These are phyloP conservation scores for Pterocarpus santalinus DNA, from an alignment of 306 rosid species.

Conservation along the genomic window DNA sequence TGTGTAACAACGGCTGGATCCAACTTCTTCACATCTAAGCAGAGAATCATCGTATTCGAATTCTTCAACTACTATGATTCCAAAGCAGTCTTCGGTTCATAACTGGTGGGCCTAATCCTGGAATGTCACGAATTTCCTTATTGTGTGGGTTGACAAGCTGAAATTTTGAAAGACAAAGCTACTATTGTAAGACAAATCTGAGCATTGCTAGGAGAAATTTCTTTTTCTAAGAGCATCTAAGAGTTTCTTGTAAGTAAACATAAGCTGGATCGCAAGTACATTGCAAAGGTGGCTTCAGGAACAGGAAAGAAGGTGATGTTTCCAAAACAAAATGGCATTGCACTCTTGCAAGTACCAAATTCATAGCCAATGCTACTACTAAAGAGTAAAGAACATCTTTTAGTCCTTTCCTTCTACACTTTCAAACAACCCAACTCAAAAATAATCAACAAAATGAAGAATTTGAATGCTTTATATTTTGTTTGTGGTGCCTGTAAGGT, in stretches of 20 bases:
- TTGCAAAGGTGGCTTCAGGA: no score
- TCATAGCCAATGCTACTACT: no score
- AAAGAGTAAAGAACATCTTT: no score
- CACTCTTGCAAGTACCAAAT: no score
- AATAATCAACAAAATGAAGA: not conserved
- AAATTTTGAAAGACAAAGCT: slow-evolving; percentile 26
- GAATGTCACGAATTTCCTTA: slow-evolving; percentile 85
- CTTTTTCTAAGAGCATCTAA: no score
- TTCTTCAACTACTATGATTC: slow-evolving; percentile 48
- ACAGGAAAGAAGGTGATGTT: no score
- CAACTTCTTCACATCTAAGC: slow-evolving; percentile 18
- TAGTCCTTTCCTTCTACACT: no score
- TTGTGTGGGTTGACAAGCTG: slow-evolving; percentile 86
- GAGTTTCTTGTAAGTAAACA: no score
- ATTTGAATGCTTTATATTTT: no score
- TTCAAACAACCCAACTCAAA: no score
- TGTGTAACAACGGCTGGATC: slow-evolving; percentile 11
- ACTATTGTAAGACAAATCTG: slow-evolving; percentile 17
- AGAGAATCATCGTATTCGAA: not conserved
- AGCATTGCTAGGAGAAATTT: not conserved
- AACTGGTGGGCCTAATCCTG: slow-evolving; percentile 96
- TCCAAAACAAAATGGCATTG: no score
- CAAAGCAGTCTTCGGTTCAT: slow-evolving; percentile 73
- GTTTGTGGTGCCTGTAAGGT: not conserved
- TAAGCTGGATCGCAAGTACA: no score